Evolutionary conservation across 257 asterid species (phyloP).

Genomic region (Solanum paucissectum): DNA sequence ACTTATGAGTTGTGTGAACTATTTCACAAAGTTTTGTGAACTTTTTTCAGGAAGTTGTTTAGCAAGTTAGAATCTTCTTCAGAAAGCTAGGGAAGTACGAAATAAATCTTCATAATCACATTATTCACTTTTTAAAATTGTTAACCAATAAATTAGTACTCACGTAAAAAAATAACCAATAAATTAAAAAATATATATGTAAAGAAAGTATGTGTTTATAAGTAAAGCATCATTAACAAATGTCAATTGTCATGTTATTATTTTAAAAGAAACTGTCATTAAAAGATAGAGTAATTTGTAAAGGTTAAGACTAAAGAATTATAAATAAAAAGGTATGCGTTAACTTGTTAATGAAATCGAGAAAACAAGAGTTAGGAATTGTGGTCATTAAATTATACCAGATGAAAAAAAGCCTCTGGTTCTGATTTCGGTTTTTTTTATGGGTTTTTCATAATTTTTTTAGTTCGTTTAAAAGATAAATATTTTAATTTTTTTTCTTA

Average conservation of each 20-base stretch:
- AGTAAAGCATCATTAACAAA: background rate
- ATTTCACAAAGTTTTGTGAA: background rate
- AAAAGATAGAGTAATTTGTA: background rate
- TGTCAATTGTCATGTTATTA: background rate
- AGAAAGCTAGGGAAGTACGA: background rate
- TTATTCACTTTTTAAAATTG: background rate
- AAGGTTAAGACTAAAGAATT: background rate
- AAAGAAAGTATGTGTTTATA: background rate
- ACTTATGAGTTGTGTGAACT: background rate
- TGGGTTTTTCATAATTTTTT: no score
- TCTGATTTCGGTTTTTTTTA: no score
- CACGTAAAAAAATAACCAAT: background rate
- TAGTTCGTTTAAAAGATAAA: no score
- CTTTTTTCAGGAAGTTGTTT: background rate
- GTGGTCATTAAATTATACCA: background rate
- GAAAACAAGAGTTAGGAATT: background rate
- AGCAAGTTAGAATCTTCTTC: background rate
- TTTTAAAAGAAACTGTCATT: background rate
- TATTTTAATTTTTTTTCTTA: no score
- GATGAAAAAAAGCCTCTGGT: background rate
- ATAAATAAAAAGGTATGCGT: background rate
- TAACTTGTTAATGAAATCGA: background rate
- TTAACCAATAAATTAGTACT: background rate
- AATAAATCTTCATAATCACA: background rate
- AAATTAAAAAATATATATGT: background rate